Conservation (phyloP, 768 basidiomycete genomes). For the Asterophora lycoperdoides region DNA sequence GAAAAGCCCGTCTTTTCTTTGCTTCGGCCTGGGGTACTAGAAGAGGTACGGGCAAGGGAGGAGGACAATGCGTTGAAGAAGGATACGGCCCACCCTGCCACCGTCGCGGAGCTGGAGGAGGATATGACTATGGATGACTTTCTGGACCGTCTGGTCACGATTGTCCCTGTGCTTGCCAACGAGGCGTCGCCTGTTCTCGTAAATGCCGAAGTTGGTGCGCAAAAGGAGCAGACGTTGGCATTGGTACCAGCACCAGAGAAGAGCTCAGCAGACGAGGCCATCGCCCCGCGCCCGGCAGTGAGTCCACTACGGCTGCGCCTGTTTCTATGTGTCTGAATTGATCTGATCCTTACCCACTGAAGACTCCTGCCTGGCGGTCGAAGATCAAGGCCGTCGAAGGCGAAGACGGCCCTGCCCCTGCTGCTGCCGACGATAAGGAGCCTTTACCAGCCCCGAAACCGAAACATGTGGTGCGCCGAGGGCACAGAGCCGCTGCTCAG, state of each 20-base stretch:
- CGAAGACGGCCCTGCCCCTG: neutral
- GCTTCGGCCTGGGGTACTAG: conserved; percentile 18
- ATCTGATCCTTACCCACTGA: neutral
- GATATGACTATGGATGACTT: conserved; percentile 9
- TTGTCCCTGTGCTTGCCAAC: no score
- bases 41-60: conserved; percentile 8
- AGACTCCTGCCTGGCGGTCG: neutral
- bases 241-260: neutral
- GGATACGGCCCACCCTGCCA: neutral
- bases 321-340: neutral
- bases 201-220: neutral
- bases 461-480: neutral
- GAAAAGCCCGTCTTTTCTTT: conserved; percentile 16
- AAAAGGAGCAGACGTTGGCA: neutral
- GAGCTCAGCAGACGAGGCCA: neutral
- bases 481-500: conserved; percentile 20
- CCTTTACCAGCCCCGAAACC: neutral
- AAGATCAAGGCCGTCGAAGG: neutral
- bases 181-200: conserved; percentile 1
- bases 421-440: neutral
- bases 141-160: neutral
- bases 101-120: neutral
- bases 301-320: neutral
- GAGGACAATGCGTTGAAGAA: neutral
- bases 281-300: neutral